Percentiles rank a stretch among this genome's conserved stretches.
Conservation (phyloP, 768 basidiomycete species). For the Paxillus rubicundulus region DNA sequence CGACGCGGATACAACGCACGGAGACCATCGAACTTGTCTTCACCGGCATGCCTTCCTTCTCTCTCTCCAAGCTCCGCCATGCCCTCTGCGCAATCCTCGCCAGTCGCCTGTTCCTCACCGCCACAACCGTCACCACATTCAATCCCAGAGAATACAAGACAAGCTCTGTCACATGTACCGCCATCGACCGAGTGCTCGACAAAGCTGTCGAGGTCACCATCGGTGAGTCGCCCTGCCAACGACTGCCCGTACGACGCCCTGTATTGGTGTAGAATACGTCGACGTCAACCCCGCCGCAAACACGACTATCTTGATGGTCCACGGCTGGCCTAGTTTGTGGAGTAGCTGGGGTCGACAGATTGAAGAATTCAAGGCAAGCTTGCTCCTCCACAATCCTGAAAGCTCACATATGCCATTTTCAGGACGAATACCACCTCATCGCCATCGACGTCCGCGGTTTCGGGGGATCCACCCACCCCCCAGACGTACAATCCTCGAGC, state of each 20-base stretch:
- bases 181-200: constrained; percentile 37
- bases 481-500: constrained; percentile 56
- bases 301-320: constrained; percentile 61
- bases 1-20: no score
- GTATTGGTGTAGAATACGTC: constrained; percentile 48
- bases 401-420: not conserved
- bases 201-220: constrained; percentile 40
- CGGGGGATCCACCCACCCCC: constrained; percentile 63
- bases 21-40: not conserved
- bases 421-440: constrained; percentile 63
- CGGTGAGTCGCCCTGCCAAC: constrained; percentile 36
- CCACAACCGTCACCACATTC: constrained; percentile 23
- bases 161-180: constrained; percentile 38
- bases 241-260: not conserved
- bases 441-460: constrained; percentile 70
- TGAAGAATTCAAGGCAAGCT: constrained; percentile 53
- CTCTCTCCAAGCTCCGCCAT: constrained; percentile 2
- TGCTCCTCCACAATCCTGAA: not conserved
- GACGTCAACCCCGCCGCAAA: constrained; percentile 56
- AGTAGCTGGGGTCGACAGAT: constrained; percentile 74
- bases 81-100: not conserved
- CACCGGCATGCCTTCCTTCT: not conserved
- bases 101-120: not conserved
- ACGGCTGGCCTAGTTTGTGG: constrained; percentile 81
- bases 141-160: constrained; percentile 38